Conservation (phyloP, 1,139 yeast genomes). For the Saccharomyces pastorianus region DNA sequence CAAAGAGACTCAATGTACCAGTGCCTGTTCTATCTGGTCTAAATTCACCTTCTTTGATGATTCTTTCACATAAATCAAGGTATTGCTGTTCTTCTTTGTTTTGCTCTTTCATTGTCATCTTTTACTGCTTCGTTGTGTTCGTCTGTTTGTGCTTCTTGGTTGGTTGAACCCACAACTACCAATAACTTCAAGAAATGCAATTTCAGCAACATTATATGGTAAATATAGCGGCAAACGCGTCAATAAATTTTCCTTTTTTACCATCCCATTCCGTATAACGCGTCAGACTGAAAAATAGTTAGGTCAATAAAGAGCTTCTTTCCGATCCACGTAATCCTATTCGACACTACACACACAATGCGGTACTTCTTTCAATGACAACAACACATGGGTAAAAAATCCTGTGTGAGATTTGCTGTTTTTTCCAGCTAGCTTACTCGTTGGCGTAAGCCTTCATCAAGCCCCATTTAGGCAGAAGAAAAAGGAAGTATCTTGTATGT, state of each 20-base stretch:
- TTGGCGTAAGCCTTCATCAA: too few species aligned
- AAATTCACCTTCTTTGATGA: constrained; percentile 76
- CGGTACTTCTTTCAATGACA: too few species aligned
- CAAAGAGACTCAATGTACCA: constrained; percentile 83
- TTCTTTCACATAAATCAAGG: constrained; percentile 67
- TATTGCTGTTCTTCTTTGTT: constrained; percentile 74
- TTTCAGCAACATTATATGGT: background rate
- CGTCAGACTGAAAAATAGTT: background rate
- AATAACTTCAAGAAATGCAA: background rate
- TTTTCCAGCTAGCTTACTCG: too few species aligned
- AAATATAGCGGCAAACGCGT: background rate
- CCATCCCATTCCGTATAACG: background rate
- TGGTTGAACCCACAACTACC: background rate
- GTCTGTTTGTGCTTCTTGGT: background rate
- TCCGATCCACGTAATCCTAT: background rate
- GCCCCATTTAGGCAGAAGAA: too few species aligned
- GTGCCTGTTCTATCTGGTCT: constrained; percentile 97
- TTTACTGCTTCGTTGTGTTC: background rate
- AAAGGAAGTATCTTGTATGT: too few species aligned
- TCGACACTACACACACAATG: background rate
- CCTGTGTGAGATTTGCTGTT: too few species aligned
- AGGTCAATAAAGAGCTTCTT: background rate
- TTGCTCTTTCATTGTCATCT: constrained; percentile 4
- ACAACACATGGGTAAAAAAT: too few species aligned
- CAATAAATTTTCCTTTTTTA: background rate